A percentile compares a stretch with the other conserved stretches of the same genome.
phyloP scores from a whole-genome alignment of 331 rosid genomes.

The Dryas integrifolia region DNA sequence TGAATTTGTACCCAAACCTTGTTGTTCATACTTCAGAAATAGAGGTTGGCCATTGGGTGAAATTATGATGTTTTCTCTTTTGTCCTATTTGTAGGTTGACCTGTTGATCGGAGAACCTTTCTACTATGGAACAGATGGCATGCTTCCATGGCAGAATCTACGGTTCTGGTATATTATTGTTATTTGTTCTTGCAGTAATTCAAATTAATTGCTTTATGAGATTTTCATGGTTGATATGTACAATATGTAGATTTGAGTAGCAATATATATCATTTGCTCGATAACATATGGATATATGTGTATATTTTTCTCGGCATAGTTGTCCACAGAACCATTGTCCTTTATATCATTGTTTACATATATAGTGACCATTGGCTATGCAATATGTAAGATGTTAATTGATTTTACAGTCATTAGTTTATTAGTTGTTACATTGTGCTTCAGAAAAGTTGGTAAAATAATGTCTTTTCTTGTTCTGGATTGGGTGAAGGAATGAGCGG shows the following conservation, averaged over 20 bases:
- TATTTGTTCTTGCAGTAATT: conserved; percentile 23
- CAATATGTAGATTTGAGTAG: conserved; percentile 19
- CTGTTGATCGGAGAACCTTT: conserved; percentile 84
- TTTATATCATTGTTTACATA: not conserved
- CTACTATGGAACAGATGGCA: conserved; percentile 65
- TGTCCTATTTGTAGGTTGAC: conserved; percentile 54
- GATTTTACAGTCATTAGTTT: not conserved
- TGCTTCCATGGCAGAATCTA: conserved; percentile 94
- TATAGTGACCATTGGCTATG: not conserved
- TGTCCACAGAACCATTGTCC: not conserved
- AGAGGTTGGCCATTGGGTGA: not conserved
- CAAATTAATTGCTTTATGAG: conserved; percentile 5
- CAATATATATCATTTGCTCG: too few species aligned
- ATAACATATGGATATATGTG: not conserved
- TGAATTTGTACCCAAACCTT: conserved; percentile 1
- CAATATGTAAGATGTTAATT: not conserved
- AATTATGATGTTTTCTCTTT: not conserved
- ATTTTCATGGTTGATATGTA: conserved; percentile 20
- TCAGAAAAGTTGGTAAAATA: not conserved
- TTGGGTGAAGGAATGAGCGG: conserved; percentile 65
- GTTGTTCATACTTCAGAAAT: too few species aligned
- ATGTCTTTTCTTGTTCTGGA: conserved; percentile 11
- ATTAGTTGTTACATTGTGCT: not conserved
- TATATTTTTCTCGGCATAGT: not conserved
- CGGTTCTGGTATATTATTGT: conserved; percentile 61